Evolutionary conservation across 1,284 basidiomycete genomes (phyloP), one percentile per base, ranked within the genome.

Genomic region (Ustilago crameri): DNA sequence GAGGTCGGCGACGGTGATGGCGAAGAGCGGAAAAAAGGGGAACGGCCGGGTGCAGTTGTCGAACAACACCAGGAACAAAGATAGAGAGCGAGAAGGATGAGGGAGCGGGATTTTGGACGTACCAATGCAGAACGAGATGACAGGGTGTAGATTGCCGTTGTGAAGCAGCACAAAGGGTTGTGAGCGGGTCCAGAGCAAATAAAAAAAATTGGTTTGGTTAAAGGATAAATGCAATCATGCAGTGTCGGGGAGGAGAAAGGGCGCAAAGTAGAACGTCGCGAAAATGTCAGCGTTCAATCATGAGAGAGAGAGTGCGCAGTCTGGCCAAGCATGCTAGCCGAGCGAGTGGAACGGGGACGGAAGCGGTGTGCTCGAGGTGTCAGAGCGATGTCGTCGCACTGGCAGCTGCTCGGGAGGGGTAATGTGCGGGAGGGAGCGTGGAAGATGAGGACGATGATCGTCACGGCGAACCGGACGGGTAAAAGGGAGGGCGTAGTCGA

Each of bases 1-100:
- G 46, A 26, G 43, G 27, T 37, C 42, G 45, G 43, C 27, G 53
- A 43, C 51, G 35, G 44, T 22, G 48, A 44, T 24, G 47, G 43
- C 20, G 51, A 45, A 12, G 22, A 26, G 30, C n/a, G 50, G 20
- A 34, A 26, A 22, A 45, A 38, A 46, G 24, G 38, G 37, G 49
- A 27, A 37, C 26, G 24, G 26, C 7, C n/a, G 38, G 37, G 27
- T 17, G 38, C n/a, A 26, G 48, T 17, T 22, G n/a, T 27, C 14
- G 23, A 50, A 35, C 45, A 47, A 48, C 27, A 48, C 45, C 45
- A 41, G 17, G 5, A 9, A 9, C 48, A 14, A 48, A 42, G 20
- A 30, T 30, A 30, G 44, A 38, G 45, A 41, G 38, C 23, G 40
- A 47, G 43, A 46, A 50, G 50, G 24, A 43, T 51, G 30, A 43